phyloP scores from a whole-genome alignment of 768 basidiomycete genomes.

The Pisolithus marmoratus region DNA sequence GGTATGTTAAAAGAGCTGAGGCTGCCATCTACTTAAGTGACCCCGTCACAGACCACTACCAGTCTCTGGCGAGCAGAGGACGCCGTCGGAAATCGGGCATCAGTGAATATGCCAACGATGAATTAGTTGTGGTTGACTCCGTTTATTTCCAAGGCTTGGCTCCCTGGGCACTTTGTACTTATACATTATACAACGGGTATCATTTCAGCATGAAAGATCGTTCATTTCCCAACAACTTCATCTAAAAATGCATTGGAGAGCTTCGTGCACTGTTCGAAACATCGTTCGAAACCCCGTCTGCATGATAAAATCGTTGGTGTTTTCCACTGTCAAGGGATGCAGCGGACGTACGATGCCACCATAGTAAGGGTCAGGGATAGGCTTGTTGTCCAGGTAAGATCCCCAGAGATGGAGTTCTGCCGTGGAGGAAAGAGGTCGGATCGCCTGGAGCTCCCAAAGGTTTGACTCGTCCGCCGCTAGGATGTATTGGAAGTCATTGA shows the following conservation, averaged over 20 bases:
- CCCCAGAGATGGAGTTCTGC: constrained; percentile 77
- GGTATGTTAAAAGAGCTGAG: constrained; percentile 32
- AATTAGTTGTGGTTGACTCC: constrained; percentile 33
- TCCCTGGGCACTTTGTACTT: neutral
- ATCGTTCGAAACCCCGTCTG: constrained; percentile 72
- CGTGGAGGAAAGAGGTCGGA: constrained; percentile 47
- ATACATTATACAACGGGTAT: neutral
- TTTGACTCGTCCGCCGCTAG: constrained; percentile 81
- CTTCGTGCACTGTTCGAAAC: constrained; percentile 69
- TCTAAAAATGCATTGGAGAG: constrained; percentile 82
- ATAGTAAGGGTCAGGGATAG: constrained; percentile 86
- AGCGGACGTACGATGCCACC: constrained; percentile 49
- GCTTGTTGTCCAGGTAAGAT: constrained; percentile 61
- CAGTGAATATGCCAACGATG: constrained; percentile 83
- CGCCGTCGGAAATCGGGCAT: constrained; percentile 70
- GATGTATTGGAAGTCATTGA: constrained; percentile 73
- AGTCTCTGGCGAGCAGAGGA: constrained; percentile 90
- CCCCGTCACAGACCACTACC: constrained; percentile 66
- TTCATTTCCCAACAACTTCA: constrained; percentile 37
- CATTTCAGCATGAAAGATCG: neutral
- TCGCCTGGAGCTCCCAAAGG: constrained; percentile 51
- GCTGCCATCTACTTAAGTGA: constrained; percentile 3
- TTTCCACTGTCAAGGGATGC: neutral
- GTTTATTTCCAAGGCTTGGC: neutral
- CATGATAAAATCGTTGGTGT: neutral